Evolutionary conservation across 768 basidiomycete species (phyloP), one percentile per base, ranked within the genome.

Genomic region (Tricholoma terreum): DNA sequence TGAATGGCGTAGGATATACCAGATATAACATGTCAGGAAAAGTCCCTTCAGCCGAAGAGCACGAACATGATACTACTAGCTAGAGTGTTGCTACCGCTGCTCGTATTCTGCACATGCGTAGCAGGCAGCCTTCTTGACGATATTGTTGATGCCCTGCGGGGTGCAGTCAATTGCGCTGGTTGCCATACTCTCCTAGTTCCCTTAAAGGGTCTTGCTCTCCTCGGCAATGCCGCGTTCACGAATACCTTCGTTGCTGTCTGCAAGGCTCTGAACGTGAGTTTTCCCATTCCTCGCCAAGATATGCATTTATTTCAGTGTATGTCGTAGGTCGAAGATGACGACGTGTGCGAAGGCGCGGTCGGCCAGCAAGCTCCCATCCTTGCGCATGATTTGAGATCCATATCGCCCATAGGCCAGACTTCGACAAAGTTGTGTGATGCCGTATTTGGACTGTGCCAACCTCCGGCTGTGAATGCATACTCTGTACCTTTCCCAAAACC

Each of bases 341-440:
- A 87, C 63, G 83, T 87, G 15, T 87, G 85, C 64, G 69, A 73
- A 51, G 84, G 85, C 24, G 68, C 77, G 2, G 64, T 85, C 48
- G 67, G 59, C 4, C 69, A 78, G 45, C 80, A 84, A 66, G 84
- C 77, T 2, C 84, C 84, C 3, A 81, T 85, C 55, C 66, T 87
- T 42, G 83, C 84, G 0, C 81, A 84, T 57, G 79, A 76, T 54
- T 66, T 87, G 31, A 79, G 84, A 9, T 68, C 68, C 2, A 84
- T 84, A 55, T 73, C 75, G 9, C 65, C 77, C 8, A 63, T 73
- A 12, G 78, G 79, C 2, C 73, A 75, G 56, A 81, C 83, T 0
- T 77, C 82, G 0, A 79, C 77, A 11, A 80, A 80, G 60, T 74
- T 87, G 48, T 85, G 84, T 65, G 77, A 80, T 56, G 77, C 78